Evolutionary conservation across 768 basidiomycete species (phyloP), one percentile per base, ranked within the genome.

Genomic region (Hemileccinum impolitum): DNA sequence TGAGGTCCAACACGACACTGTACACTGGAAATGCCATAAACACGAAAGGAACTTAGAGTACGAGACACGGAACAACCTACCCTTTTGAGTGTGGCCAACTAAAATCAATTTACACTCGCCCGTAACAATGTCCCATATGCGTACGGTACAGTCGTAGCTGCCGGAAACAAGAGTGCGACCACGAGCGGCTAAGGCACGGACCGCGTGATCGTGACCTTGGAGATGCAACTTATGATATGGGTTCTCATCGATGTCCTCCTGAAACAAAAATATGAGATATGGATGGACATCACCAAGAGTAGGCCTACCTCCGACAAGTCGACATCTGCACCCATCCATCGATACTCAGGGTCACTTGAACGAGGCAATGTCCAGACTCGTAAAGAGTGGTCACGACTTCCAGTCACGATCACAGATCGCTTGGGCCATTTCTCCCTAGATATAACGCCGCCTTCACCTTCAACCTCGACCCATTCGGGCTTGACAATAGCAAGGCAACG

Each of bases 401-500:
- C 85, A 2, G 86, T 87, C 30, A 87, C 85, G 43, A 87, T 82
- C 61, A 85, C 67, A 25, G 85, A 79, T 54, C 78, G 80, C 47
- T 86, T 83, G 30, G 86, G 85, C 74, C 82, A 79, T 52, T 81
- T 86, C 69, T 92, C 87, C 57, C 80, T 81, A 34, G 72, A 73
- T 42, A 84, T 73, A 38, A 78, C 67, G 7, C 85, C 82, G 13
- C 73, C 69, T 47, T 87, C 84, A 28, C 76, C 73, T 63, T 87
- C 83, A 13, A 85, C 78, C 52, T 89, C 84, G 7, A 94, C 76
- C 77, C 81, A 78, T 61, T 94, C 93, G 1, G 95, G 95, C 63
- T 94, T 92, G 46, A 98, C 90, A 54, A 99, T 95, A 35, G 94
- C 89, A 8, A 99, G 75, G 70, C 95, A 97, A 39, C 95, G 81